Percentiles rank a stretch among this genome's conserved stretches.
Conservation (phyloP, 768 basidiomycete genomes). For the Trametes punicea region DNA sequence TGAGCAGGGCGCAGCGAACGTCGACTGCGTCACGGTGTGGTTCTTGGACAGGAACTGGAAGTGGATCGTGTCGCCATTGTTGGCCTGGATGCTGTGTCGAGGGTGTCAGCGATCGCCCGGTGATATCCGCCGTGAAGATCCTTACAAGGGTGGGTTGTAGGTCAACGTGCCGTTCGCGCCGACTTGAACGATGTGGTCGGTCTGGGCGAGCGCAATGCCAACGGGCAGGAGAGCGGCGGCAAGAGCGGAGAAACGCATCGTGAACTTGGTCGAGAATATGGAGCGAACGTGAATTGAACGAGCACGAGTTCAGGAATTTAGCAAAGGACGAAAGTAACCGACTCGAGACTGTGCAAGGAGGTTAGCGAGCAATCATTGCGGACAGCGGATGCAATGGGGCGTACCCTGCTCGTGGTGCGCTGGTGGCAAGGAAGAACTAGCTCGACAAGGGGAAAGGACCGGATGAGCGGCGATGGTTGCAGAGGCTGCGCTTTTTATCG, state of each 20-base stretch:
- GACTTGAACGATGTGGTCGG: constrained; percentile 25
- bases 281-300: constrained; percentile 7
- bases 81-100: constrained; percentile 35
- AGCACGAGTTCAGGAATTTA: constrained; percentile 16
- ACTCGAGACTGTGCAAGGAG: constrained; percentile 24
- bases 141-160: constrained; percentile 27
- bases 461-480: constrained; percentile 8
- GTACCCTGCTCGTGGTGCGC: constrained; percentile 45
- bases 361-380: neutral
- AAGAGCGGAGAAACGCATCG: constrained; percentile 49
- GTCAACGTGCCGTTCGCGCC: constrained; percentile 29
- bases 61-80: constrained; percentile 43
- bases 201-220: constrained; percentile 44
- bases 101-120: neutral
- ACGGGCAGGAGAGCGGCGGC: constrained; percentile 41
- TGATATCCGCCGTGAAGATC: too few species aligned
- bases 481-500: constrained; percentile 4
- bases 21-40: constrained; percentile 60
- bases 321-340: constrained; percentile 27
- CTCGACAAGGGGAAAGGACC: constrained; percentile 28
- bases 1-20: constrained; percentile 52
- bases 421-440: constrained; percentile 34
- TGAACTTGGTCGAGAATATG: constrained; percentile 21
- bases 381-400: constrained; percentile 18
- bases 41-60: constrained; percentile 46